Conservation (phyloP, 306 rosid species). For the Quercus engelmannii region DNA sequence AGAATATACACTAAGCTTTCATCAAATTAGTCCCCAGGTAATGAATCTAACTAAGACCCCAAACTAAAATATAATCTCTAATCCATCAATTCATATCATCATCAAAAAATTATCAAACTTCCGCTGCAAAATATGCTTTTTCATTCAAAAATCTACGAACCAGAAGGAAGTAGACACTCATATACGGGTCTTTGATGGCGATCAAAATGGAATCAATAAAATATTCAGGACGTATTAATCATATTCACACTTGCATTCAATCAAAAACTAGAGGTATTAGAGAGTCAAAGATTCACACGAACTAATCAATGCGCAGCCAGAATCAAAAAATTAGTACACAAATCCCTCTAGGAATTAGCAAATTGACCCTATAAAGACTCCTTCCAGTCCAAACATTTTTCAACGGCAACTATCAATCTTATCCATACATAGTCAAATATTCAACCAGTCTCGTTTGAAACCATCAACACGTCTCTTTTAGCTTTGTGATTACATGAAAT, state of each 20-base stretch:
- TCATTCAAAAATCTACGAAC: not conserved
- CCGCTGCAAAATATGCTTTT: too few relatives aligned
- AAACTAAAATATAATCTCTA: not conserved
- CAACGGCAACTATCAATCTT: not conserved
- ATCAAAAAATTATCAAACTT: not conserved
- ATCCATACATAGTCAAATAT: slow-evolving; percentile 34
- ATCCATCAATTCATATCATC: not conserved
- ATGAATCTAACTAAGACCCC: slow-evolving; percentile 1
- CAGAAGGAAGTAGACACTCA: not conserved
- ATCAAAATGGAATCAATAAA: not conserved
- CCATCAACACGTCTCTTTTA: not conserved
- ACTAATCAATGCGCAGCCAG: not conserved
- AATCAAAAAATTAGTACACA: not conserved
- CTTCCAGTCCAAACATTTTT: slow-evolving; percentile 8
- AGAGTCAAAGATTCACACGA: not conserved
- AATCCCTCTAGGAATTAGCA: not conserved
- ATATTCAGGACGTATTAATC: not conserved
- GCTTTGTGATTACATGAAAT: not conserved
- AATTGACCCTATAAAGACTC: slow-evolving; percentile 4
- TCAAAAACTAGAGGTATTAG: not conserved
- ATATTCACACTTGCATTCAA: not conserved
- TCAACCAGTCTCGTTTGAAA: slow-evolving; percentile 37
- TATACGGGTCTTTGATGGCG: not conserved
- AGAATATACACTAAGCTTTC: slow-evolving; percentile 7
- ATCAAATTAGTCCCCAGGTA: not conserved